A percentile compares a stretch with the other conserved stretches of the same genome.
These are phyloP conservation scores for Candida verbasci DNA, from an alignment of 805 yeast species.

Conservation along the genomic window DNA sequence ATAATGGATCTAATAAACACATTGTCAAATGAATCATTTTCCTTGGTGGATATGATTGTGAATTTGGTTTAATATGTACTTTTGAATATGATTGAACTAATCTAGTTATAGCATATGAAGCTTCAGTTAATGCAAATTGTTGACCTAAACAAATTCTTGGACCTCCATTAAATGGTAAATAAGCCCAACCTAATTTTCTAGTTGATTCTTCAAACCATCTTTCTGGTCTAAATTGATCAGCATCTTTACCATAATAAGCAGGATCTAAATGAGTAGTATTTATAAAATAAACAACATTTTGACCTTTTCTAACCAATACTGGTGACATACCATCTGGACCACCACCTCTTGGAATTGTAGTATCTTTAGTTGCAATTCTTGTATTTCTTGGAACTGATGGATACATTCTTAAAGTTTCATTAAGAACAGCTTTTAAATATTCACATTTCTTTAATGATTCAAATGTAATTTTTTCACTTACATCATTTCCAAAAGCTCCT, in stretches of 20 bases:
- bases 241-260: conserved; percentile 43
- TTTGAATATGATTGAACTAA: conserved; percentile 24
- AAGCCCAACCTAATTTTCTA: conserved; percentile 42
- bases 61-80: conserved; percentile 14
- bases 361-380: conserved; percentile 20
- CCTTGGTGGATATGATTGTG: conserved; percentile 25
- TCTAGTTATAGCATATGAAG: conserved; percentile 42
- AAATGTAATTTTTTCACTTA: conserved; percentile 21
- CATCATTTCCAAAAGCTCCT: conserved; percentile 23
- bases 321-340: conserved; percentile 34
- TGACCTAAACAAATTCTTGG: conserved; percentile 56
- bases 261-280: conserved; percentile 42
- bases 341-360: conserved; percentile 27
- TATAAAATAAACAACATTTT: conserved; percentile 36
- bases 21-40: conserved; percentile 25
- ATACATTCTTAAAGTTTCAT: conserved; percentile 29
- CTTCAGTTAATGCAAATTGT: conserved; percentile 54
- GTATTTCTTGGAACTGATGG: conserved; percentile 32
- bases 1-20: conserved; percentile 22
- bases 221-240: conserved; percentile 43
- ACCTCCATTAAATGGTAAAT: conserved; percentile 52
- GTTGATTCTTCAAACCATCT: conserved; percentile 38
- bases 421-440: conserved; percentile 25
- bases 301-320: conserved; percentile 41
- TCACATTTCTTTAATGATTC: conserved; percentile 31